These are phyloP conservation scores for Psilocybe tampanensis DNA, from an alignment of 768 basidiomycete genomes.

Conservation along the genomic window DNA sequence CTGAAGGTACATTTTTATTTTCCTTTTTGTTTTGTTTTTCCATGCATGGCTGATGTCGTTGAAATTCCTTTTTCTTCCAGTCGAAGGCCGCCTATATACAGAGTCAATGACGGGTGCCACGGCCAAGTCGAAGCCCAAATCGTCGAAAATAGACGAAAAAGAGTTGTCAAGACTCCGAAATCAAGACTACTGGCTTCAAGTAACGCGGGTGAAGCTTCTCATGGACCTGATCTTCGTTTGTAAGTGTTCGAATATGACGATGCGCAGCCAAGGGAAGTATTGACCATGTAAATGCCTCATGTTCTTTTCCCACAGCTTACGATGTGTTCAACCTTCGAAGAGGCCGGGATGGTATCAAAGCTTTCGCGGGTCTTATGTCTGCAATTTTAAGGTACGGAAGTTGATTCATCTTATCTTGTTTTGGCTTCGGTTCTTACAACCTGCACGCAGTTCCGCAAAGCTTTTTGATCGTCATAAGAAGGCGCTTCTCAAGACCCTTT, in stretches of 20 bases:
- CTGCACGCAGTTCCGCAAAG: conserved; percentile 49
- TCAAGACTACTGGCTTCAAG: conserved; percentile 77
- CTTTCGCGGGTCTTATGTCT: conserved; percentile 67
- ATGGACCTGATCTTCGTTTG: conserved; percentile 92
- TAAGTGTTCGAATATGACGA: conserved; percentile 35
- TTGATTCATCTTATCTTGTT: background rate
- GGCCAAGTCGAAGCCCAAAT: conserved; percentile 64
- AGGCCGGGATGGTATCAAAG: conserved; percentile 60
- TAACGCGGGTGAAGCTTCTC: conserved; percentile 68
- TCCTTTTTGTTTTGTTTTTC: background rate
- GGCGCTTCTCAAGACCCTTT: conserved; percentile 55
- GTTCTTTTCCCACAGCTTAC: conserved; percentile 53
- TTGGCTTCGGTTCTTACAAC: conserved; percentile 7
- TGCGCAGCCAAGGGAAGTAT: background rate
- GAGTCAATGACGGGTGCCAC: conserved; percentile 72
- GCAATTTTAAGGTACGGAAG: conserved; percentile 71
- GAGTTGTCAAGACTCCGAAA: conserved; percentile 68
- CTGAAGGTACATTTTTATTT: conserved; percentile 51
- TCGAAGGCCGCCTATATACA: conserved; percentile 70
- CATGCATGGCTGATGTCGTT: background rate
- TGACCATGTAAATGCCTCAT: background rate
- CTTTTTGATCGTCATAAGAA: conserved; percentile 74
- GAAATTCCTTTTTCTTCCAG: conserved; percentile 39
- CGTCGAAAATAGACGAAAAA: conserved; percentile 64
- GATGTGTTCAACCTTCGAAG: conserved; percentile 74